These are phyloP conservation scores for Eimeria praecox DNA, from an alignment of 169 alveolate species.

Conservation along the genomic window DNA sequence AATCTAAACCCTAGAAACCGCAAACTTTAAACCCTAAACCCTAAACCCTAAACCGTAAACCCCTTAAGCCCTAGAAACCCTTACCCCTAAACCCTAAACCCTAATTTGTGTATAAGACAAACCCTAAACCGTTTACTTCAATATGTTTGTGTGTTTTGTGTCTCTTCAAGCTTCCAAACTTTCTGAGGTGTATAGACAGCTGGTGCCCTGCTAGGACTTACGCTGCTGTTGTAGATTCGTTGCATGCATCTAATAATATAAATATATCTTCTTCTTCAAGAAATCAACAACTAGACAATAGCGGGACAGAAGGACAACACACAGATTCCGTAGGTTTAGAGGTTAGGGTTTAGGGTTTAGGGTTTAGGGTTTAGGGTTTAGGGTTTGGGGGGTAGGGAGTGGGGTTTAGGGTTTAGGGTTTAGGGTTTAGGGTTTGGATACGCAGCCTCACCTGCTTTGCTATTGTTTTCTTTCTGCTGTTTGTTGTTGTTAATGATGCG, in stretches of 20 bases:
- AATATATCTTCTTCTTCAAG: background rate
- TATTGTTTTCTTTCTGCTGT: too few species aligned
- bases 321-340: too few species aligned
- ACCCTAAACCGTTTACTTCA: too few species aligned
- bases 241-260: background rate
- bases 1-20: background rate
- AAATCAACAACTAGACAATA: too few species aligned
- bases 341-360: too few species aligned
- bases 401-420: too few species aligned
- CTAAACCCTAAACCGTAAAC: background rate
- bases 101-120: background rate
- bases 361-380: too few species aligned
- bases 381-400: too few species aligned
- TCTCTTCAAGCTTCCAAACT: conserved; percentile 53
- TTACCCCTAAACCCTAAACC: background rate
- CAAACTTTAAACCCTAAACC: background rate
- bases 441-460: too few species aligned
- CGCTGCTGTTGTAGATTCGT: background rate
- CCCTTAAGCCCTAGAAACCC: background rate
- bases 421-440: conserved; percentile 35
- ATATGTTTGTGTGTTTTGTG: background rate
- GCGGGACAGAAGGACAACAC: too few species aligned
- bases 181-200: conserved; percentile 37
- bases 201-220: conserved; percentile 42
- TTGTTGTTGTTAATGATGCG: too few species aligned